A percentile compares a stretch with the other conserved stretches of the same genome.
Evolutionary conservation across 1,284 basidiomycete species (phyloP).

Genomic region (Marasmius sp.): DNA sequence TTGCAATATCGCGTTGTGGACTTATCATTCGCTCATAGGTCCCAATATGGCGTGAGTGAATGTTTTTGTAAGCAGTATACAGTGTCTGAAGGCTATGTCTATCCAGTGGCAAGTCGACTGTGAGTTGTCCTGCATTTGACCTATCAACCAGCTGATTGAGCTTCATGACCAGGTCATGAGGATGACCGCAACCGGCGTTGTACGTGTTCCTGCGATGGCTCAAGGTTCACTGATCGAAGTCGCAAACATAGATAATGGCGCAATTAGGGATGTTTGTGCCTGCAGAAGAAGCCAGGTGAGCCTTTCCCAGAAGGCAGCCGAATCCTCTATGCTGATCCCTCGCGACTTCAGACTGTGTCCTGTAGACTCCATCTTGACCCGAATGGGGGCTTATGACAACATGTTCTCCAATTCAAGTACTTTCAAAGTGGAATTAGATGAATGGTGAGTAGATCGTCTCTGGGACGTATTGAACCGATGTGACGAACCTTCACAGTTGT

Average conservation of each 20-base stretch:
- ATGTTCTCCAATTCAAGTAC: slow-evolving; percentile 96
- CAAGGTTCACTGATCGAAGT: background rate
- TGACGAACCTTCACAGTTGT: slow-evolving; percentile 49
- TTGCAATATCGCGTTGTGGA: no score
- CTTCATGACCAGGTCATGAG: slow-evolving; percentile 66
- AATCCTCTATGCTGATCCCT: background rate
- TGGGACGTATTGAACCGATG: background rate
- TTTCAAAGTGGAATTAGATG: slow-evolving; percentile 96
- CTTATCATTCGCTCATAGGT: slow-evolving; percentile 39
- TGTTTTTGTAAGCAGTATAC: background rate
- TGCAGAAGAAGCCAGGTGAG: slow-evolving; percentile 75
- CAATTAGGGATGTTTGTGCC: slow-evolving; percentile 98
- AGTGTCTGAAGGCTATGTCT: background rate
- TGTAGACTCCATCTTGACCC: slow-evolving; percentile 91
- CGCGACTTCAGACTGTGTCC: slow-evolving; percentile 67
- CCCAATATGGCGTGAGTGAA: slow-evolving; percentile 86
- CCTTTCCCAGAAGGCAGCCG: background rate
- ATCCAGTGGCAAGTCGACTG: slow-evolving; percentile 81
- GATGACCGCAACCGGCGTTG: slow-evolving; percentile 94
- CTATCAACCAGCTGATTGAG: slow-evolving; percentile 3
- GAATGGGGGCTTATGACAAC: slow-evolving; percentile 98
- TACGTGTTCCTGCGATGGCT: slow-evolving; percentile 31
- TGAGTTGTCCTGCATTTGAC: slow-evolving; percentile 30
- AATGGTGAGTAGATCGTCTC: slow-evolving; percentile 59
- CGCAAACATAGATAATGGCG: slow-evolving; percentile 78